Evolutionary conservation across 768 basidiomycete species (phyloP).

Genomic region (Panellus pusillus): DNA sequence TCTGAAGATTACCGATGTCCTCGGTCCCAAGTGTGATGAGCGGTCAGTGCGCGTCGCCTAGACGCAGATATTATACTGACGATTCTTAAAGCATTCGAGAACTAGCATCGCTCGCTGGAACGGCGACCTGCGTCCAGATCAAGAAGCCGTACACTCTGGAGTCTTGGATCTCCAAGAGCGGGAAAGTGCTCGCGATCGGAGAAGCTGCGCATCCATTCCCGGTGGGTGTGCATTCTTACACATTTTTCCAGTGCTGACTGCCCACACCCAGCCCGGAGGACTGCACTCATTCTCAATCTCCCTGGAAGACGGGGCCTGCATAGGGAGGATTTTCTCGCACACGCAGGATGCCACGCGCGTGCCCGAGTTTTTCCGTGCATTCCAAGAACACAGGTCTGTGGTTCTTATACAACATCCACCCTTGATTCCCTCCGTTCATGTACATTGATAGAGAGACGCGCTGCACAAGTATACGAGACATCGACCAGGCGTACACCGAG

Average conservation of each 20-base stretch:
- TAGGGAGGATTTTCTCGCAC: conserved; percentile 14
- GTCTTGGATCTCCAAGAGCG: conserved; percentile 13
- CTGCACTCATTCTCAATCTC: neutral
- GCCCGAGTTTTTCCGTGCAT: conserved; percentile 4
- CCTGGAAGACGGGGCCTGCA: conserved; percentile 10
- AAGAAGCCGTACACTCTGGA: neutral
- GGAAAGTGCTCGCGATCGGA: neutral
- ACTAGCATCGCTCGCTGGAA: neutral
- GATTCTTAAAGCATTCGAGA: neutral
- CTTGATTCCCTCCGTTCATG: neutral
- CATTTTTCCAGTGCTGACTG: too few species aligned
- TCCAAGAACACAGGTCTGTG: conserved; percentile 8
- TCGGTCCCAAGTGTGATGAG: neutral
- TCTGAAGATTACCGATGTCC: neutral
- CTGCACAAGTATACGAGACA: conserved; percentile 1
- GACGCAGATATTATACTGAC: neutral
- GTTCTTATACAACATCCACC: too few species aligned
- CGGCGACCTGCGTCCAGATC: conserved; percentile 2
- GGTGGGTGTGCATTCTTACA: neutral
- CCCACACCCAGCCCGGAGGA: neutral
- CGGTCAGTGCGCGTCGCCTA: neutral
- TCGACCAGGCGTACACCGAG: neutral
- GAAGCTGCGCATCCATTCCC: conserved; percentile 16
- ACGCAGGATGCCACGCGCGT: conserved; percentile 1
- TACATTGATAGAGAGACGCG: neutral